Conservation (phyloP, 176 grass and related monocot genomes). For the Eragrostis nindensis region DNA sequence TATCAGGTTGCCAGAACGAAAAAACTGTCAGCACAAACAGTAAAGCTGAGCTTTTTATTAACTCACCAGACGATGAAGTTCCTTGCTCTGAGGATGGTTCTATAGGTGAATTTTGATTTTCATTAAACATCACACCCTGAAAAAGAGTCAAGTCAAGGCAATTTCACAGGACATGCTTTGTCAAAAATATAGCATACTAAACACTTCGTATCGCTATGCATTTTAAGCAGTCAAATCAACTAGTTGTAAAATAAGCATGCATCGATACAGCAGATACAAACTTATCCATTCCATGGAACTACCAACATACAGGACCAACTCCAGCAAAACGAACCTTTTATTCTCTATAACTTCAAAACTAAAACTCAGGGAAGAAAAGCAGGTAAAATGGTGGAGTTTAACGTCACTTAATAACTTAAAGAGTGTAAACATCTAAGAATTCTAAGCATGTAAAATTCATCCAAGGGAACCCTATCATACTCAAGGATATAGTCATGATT, state of each 20-base stretch:
- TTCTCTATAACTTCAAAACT: slow-evolving; percentile 1
- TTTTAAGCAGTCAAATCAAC: not conserved
- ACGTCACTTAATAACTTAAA: not conserved
- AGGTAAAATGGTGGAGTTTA: not conserved
- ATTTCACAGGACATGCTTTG: slow-evolving; percentile 17
- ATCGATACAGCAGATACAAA: not conserved
- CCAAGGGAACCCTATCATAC: slow-evolving; percentile 5
- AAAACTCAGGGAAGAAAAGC: not conserved
- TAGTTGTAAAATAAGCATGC: slow-evolving; percentile 18
- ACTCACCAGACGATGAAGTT: slow-evolving; percentile 49
- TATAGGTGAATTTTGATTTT: slow-evolving; percentile 43
- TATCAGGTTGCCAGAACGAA: slow-evolving; percentile 25
- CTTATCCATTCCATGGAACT: slow-evolving; percentile 10
- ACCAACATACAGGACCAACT: slow-evolving; percentile 4
- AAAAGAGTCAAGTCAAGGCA: slow-evolving; percentile 19
- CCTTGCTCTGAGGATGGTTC: slow-evolving; percentile 46
- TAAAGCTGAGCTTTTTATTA: not conserved
- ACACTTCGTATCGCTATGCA: not conserved
- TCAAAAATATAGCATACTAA: not conserved
- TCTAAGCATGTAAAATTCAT: slow-evolving; percentile 16
- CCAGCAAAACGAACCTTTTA: not conserved
- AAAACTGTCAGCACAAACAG: not conserved
- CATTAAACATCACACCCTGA: slow-evolving; percentile 53
- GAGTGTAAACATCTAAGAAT: slow-evolving; percentile 8
- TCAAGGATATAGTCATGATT: not conserved